Conservation (phyloP, 768 basidiomycete species). For the Mycena indigotica region DNA sequence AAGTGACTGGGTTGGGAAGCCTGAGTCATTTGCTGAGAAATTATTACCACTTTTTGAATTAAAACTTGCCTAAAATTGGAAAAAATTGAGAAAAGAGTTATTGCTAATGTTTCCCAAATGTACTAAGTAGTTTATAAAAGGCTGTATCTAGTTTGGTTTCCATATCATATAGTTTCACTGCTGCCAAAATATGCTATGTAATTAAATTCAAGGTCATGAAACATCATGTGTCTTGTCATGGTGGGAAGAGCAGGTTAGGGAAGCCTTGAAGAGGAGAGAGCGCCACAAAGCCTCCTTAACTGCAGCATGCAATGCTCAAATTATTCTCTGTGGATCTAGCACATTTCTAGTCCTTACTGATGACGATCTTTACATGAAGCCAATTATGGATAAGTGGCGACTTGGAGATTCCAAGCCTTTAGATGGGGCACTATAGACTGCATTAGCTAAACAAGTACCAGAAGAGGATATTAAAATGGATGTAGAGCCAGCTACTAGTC, state of each 20-base stretch:
- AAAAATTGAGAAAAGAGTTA: too few relatives aligned
- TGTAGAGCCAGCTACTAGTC: background rate
- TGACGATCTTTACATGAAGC: constrained; percentile 9
- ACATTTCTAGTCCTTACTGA: background rate
- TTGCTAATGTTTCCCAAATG: too few relatives aligned
- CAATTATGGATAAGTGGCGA: background rate
- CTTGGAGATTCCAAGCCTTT: background rate
- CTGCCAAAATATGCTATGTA: too few relatives aligned
- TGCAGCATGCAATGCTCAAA: background rate
- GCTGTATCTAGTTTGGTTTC: too few relatives aligned
- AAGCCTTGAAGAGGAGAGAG: background rate
- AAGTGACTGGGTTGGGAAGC: too few relatives aligned
- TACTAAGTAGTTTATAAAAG: too few relatives aligned
- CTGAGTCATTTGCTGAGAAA: too few relatives aligned
- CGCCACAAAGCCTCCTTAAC: background rate
- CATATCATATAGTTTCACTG: too few relatives aligned
- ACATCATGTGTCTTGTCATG: too few relatives aligned
- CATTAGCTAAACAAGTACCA: background rate
- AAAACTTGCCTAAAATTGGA: too few relatives aligned
- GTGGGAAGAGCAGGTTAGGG: constrained; percentile 1
- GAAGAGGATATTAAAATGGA: background rate
- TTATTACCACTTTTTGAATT: too few relatives aligned
- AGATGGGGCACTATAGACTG: background rate
- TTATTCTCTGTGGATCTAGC: background rate
- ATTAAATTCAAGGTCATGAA: too few relatives aligned